phyloP scores from a whole-genome alignment of 306 rosid species.

The Castanospermum australe region DNA sequence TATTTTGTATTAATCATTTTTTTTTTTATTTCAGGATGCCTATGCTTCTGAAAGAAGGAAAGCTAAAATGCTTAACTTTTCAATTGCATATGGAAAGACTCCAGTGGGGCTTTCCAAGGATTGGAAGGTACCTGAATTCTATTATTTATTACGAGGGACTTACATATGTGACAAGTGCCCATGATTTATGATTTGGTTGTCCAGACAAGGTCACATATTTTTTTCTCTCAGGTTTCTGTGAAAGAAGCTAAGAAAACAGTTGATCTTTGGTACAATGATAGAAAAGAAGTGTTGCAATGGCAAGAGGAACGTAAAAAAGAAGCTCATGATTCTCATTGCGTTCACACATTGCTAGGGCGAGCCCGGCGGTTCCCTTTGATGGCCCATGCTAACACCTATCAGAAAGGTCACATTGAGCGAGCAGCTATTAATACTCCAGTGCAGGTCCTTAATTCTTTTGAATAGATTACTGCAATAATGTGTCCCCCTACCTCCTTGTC shows the following conservation, averaged over 20 bases:
- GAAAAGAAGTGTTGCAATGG: constrained; percentile 83
- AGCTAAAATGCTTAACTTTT: constrained; percentile 96
- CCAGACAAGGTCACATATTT: not conserved
- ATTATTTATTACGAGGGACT: constrained; percentile 1
- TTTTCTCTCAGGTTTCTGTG: constrained; percentile 69
- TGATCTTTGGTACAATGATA: constrained; percentile 84
- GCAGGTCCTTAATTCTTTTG: constrained; percentile 57
- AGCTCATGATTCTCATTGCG: constrained; percentile 53
- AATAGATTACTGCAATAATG: constrained; percentile 7
- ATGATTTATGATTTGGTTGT: constrained; percentile 3
- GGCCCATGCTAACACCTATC: constrained; percentile 55
- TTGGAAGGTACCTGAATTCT: constrained; percentile 70
- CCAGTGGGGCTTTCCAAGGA: constrained; percentile 91
- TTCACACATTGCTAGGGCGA: constrained; percentile 82
- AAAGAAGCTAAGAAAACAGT: constrained; percentile 89
- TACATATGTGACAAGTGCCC: not conserved
- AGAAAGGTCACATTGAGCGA: constrained; percentile 87
- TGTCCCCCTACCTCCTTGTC: constrained; percentile 1
- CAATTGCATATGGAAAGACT: constrained; percentile 97
- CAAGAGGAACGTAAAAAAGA: constrained; percentile 77
- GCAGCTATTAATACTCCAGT: constrained; percentile 98
- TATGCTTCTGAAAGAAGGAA: constrained; percentile 94
- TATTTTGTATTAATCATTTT: not conserved
- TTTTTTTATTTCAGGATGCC: constrained; percentile 56
- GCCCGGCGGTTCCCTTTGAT: constrained; percentile 77